A percentile compares a stretch with the other conserved stretches of the same genome.
phyloP scores from a whole-genome alignment of 2,329 filamentous ascomycete genomes.

The Calonectria crousiana region DNA sequence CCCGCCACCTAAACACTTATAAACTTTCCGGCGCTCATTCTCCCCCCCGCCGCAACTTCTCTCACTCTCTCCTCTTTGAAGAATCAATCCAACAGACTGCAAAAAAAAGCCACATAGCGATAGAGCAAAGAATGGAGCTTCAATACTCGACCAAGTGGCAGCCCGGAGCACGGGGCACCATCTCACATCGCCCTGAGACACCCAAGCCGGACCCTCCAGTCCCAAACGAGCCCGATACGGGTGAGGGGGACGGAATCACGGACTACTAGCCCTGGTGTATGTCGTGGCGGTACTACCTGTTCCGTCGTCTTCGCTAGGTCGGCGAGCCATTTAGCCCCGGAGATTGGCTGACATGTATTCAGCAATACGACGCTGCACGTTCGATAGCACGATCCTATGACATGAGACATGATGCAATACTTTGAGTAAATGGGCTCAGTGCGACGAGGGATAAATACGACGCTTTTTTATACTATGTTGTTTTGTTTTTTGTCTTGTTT shows the following conservation, averaged over 20 bases:
- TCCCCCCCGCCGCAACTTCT: constrained; percentile 10
- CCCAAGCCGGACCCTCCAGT: constrained; percentile 47
- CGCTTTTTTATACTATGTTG: not conserved
- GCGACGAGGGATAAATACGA: not conserved
- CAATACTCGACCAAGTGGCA: constrained; percentile 6
- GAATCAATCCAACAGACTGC: not conserved
- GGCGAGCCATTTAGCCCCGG: not conserved
- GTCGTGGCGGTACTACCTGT: not conserved
- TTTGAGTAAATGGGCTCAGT: not conserved
- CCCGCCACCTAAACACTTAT: constrained; percentile 19
- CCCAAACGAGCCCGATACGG: constrained; percentile 47
- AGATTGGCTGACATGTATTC: constrained; percentile 8
- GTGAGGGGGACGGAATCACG: constrained; percentile 48
- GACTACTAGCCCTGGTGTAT: constrained; percentile 38
- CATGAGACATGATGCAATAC: not conserved
- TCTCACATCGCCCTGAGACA: constrained; percentile 47
- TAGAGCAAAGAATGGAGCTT: constrained; percentile 13
- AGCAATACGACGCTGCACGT: not conserved
- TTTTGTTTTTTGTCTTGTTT: not conserved
- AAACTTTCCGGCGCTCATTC: constrained; percentile 18
- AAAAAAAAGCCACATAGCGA: not conserved
- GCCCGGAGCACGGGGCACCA: not conserved
- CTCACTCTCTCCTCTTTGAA: not conserved
- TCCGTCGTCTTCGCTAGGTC: constrained; percentile 20
- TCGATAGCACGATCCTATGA: not conserved